Evolutionary conservation across 148 eudicot species (phyloP), one percentile per base, ranked within the genome.

Genomic region (Chenopodium quinoa): DNA sequence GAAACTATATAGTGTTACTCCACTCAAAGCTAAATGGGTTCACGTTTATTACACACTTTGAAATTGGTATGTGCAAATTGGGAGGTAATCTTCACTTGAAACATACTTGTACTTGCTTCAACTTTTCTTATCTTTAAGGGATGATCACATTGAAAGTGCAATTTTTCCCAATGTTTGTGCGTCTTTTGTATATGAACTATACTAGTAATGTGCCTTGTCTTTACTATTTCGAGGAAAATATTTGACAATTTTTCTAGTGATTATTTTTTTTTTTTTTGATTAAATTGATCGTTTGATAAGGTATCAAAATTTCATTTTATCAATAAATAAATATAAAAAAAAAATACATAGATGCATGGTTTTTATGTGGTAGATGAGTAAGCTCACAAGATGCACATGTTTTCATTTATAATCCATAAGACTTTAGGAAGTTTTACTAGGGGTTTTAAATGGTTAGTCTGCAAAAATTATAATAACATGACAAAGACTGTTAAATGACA

Each of bases 381-480:
- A 40, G 71, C 65, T 65, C 80, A 44, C 80, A 65, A 50, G 78
- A 46, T 44, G 31, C 71, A 64, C 54, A 65, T 65, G 71, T 31
- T 64, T 46, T 47, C 62, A 56, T 56, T 56, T 56, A 56, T 56
- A 56, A 56, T 16, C 62, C 31, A 8, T 19, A 37, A 23, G 2
- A 56, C 2, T 58, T 54, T 31, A 54, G 46, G 14, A 12, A 25
- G 64, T 52, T 50, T 52, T 11, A 56, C 71, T 67, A 9, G 19
- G 16, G 71, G 0, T 67, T 67, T 3, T 25, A 0, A 56, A 56
- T 56, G 71, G 7, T 27, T 67, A 12, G 34, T 10, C 60, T 66
- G 14, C 16, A 12, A 66, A 66, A 66, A 22, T 66, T 29, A 67
- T 29, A 25, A 10, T 67, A 12, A 65, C 29, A 12, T 67, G 71